These are phyloP conservation scores for Blastocystis sp. DNA, from an alignment of 352 stramenopile genomes.

Conservation along the genomic window DNA sequence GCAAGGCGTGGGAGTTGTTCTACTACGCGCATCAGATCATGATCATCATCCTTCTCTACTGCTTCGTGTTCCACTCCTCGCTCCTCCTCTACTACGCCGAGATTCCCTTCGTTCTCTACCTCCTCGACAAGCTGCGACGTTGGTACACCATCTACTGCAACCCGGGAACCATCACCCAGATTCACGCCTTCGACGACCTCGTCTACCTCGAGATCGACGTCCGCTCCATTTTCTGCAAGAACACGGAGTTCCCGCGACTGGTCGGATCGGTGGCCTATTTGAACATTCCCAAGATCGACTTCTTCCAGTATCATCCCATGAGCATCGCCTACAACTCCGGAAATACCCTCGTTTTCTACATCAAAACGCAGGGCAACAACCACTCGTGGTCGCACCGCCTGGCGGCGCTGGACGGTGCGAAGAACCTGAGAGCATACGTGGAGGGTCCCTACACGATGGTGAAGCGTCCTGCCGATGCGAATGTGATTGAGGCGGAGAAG, in stretches of 20 bases:
- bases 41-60: conserved; percentile 11
- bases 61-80: conserved; percentile 32
- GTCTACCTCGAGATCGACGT: conserved; percentile 28
- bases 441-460: conserved; percentile 64
- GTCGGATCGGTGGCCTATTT: conserved; percentile 53
- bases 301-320: conserved; percentile 53
- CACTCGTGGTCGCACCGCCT: conserved; percentile 32
- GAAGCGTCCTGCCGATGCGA: not conserved
- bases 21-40: conserved; percentile 49
- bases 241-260: not conserved
- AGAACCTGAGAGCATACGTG: conserved; percentile 18
- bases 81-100: conserved; percentile 10
- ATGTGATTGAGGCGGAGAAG: not conserved
- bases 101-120: conserved; percentile 24
- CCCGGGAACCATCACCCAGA: not conserved
- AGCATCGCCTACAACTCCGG: conserved; percentile 35
- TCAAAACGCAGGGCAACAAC: conserved; percentile 36
- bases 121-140: conserved; percentile 36
- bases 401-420: conserved; percentile 8
- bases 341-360: conserved; percentile 43
- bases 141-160: conserved; percentile 47
- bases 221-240: not conserved
- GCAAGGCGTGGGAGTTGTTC: conserved; percentile 38
- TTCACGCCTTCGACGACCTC: conserved; percentile 40
- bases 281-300: conserved; percentile 12